phyloP scores from a whole-genome alignment of 805 yeast species.

The Hanseniaspora nectarophila region DNA sequence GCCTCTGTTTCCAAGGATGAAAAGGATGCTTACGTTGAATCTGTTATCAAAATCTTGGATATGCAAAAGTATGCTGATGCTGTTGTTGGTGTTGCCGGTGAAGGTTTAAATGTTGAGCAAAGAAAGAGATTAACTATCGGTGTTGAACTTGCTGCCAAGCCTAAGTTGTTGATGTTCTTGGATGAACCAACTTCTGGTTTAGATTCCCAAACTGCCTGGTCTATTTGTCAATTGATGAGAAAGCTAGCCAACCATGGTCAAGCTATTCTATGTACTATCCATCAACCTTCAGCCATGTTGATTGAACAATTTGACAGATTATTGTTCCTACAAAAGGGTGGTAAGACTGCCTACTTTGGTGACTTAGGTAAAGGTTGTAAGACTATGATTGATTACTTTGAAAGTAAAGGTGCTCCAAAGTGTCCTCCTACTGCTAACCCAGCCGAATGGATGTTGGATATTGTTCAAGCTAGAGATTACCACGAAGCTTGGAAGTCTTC shows the following conservation, averaged over 20 bases:
- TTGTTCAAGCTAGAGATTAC: slow-evolving; percentile 70
- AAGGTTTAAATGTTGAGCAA: slow-evolving; percentile 54
- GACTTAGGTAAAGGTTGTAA: slow-evolving; percentile 51
- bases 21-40: slow-evolving; percentile 55
- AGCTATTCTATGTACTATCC: slow-evolving; percentile 63
- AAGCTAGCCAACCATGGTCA: slow-evolving; percentile 50
- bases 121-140: slow-evolving; percentile 53
- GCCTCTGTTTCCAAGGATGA: slow-evolving; percentile 38
- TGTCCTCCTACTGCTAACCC: slow-evolving; percentile 68
- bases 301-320: slow-evolving; percentile 69
- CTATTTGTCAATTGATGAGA: slow-evolving; percentile 49
- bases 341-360: slow-evolving; percentile 65
- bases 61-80: slow-evolving; percentile 59
- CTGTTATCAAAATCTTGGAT: slow-evolving; percentile 49
- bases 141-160: slow-evolving; percentile 56
- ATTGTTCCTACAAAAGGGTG: slow-evolving; percentile 57
- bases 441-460: slow-evolving; percentile 87
- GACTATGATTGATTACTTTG: slow-evolving; percentile 54
- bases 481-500: slow-evolving; percentile 70
- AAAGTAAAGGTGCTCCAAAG: slow-evolving; percentile 47
- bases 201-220: slow-evolving; percentile 60
- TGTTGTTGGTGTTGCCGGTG: slow-evolving; percentile 62
- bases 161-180: slow-evolving; percentile 45
- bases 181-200: slow-evolving; percentile 63
- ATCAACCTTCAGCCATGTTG: slow-evolving; percentile 74